Evolutionary conservation across 2,329 filamentous ascomycete genomes (phyloP), one percentile per base, ranked within the genome.

Genomic region (Diplocarpon rosae): DNA sequence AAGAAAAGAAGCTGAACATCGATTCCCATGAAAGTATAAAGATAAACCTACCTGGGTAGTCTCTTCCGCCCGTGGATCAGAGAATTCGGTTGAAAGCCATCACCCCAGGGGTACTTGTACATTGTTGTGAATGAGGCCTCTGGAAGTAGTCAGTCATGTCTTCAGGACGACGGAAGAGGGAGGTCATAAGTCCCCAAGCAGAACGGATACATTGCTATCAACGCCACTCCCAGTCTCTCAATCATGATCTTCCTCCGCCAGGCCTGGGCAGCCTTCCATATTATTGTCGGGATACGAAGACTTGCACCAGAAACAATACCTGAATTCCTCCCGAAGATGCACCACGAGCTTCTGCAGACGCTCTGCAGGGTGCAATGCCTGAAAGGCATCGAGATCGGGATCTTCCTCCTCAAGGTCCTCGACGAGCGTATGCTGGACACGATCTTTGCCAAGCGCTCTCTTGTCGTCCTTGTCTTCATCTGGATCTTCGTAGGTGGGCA

Each of bases 221-320:
- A 7, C 20, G 11, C 30, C 28, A 37, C 20, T 38, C 30, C 30
- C 27, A 39, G 15, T 33, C n/a, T 29, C n/a, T 58, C 48, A 75
- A 55, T 81, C 76, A 50, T 82, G 78, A 56, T 95, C 89, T 58
- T 95, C 88, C 64, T 95, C 92, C 0, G 79, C 84, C 30, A 81
- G 45, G 1, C 92, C 92, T 0, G 92, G 90, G 69, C 92, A 98
- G 0, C 85, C 89, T 11, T 92, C 86, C 82, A 95, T 80, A 30
- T 68, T 65, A 30, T 67, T 68, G 58, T 87, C 79, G 0, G 79
- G 75, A 62, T 95, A 98, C 42, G 70, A 69, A 63, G 75, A 83
- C 63, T 95, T 96, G 66, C 92, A 98, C 85, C 89, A 98, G 62
- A 95, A 95, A 66, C 92, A 98, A 62, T 98, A 98, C 36, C 71